Conservation (phyloP, 352 stramenopile species). For the Pythium coloratum region DNA sequence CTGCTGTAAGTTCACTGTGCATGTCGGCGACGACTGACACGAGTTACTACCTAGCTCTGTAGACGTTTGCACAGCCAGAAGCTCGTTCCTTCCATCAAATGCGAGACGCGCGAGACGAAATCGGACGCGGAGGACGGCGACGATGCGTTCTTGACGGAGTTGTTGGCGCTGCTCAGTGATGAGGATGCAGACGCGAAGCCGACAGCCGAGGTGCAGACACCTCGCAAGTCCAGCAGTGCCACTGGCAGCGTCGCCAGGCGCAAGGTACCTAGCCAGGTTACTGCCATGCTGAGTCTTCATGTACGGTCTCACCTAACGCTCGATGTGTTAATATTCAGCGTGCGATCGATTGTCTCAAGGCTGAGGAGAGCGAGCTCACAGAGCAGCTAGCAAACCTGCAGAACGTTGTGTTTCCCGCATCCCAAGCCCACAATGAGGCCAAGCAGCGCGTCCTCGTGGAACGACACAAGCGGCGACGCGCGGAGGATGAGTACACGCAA, state of each 20-base stretch:
- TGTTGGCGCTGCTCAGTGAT: not conserved
- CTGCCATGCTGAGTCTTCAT: too few relatives aligned
- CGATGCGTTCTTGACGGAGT: too few relatives aligned
- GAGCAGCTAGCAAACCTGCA: conserved; percentile 1
- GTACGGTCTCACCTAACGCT: not conserved
- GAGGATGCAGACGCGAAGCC: not conserved
- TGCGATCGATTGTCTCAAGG: not conserved
- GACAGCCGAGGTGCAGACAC: too few relatives aligned
- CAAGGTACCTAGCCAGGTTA: not conserved
- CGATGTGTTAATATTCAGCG: not conserved
- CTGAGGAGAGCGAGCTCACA: not conserved
- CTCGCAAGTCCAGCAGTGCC: not conserved
- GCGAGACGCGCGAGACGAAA: too few relatives aligned
- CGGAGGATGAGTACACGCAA: conserved; percentile 9
- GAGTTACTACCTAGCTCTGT: too few relatives aligned
- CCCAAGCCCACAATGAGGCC: not conserved
- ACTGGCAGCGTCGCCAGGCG: not conserved
- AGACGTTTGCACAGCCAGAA: too few relatives aligned
- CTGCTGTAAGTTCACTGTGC: too few relatives aligned
- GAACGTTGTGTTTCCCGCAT: not conserved
- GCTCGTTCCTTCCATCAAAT: too few relatives aligned
- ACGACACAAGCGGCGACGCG: conserved; percentile 10
- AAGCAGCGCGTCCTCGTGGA: conserved; percentile 2
- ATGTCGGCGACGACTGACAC: too few relatives aligned
- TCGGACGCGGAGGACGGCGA: too few relatives aligned